Evolutionary conservation across 345 rosid species (phyloP).

Genomic region (Populus pruinosa): DNA sequence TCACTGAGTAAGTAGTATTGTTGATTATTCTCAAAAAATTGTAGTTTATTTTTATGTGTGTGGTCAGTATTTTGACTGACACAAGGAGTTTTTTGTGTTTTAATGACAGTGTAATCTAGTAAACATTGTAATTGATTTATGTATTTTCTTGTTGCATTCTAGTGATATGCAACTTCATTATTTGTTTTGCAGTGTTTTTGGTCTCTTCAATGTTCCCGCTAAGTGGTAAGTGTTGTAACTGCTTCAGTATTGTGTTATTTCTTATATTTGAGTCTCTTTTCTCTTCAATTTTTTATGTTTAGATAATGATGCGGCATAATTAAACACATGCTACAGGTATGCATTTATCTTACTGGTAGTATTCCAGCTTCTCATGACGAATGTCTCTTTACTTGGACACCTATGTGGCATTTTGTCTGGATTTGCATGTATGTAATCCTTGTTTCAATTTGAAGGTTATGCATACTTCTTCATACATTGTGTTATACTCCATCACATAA

Average conservation of each 20-base stretch:
- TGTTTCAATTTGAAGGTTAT: constrained; percentile 4
- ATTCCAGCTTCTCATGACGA: constrained; percentile 87
- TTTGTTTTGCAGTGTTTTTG: constrained; percentile 76
- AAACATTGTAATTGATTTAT: too few species aligned
- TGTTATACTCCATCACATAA: background rate
- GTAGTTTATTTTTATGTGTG: background rate
- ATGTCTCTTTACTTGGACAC: constrained; percentile 93
- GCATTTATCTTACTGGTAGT: constrained; percentile 70
- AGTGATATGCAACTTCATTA: background rate
- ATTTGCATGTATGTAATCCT: constrained; percentile 68
- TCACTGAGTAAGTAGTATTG: background rate
- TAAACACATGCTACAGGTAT: constrained; percentile 55
- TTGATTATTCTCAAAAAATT: background rate
- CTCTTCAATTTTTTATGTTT: constrained; percentile 2
- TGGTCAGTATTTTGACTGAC: background rate
- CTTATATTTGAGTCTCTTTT: constrained; percentile 1
- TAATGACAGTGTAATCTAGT: too few species aligned
- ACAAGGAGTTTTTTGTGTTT: too few species aligned
- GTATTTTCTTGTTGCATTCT: too few species aligned
- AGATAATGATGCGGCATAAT: constrained; percentile 3
- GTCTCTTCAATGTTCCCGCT: constrained; percentile 94
- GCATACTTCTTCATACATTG: background rate
- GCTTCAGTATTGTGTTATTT: background rate
- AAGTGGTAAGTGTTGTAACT: constrained; percentile 53
- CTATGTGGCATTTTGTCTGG: constrained; percentile 95